Conservation (phyloP, 2,329 filamentous ascomycete genomes). For the Sphaerulina vaccinii region DNA sequence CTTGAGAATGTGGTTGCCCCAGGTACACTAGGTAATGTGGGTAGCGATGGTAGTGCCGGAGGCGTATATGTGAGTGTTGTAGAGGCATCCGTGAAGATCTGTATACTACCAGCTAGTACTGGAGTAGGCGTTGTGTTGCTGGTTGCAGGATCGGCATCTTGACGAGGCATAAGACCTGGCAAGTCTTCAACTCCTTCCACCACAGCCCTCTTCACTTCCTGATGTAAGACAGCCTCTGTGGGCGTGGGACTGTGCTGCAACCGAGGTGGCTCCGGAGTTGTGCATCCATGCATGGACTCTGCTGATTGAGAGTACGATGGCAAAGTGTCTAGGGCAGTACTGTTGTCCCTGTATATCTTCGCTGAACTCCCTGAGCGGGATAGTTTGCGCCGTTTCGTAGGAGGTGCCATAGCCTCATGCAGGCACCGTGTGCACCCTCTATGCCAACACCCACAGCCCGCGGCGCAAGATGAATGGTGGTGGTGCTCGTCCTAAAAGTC, state of each 20-base stretch:
- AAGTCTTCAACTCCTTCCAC: conserved; percentile 25
- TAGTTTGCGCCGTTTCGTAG: conserved; percentile 32
- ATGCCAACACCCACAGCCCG: background rate
- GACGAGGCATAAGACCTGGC: conserved; percentile 24
- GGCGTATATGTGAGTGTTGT: conserved; percentile 17
- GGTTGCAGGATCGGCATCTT: conserved; percentile 16
- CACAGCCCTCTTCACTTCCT: conserved; percentile 8
- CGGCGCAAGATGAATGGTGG: background rate
- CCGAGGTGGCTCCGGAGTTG: background rate
- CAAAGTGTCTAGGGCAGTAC: conserved; percentile 13
- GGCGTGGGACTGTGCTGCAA: background rate
- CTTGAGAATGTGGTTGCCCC: conserved; percentile 17
- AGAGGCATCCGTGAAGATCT: conserved; percentile 11
- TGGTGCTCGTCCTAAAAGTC: background rate
- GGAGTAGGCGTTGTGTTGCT: background rate
- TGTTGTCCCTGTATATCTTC: conserved; percentile 18
- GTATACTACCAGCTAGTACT: background rate
- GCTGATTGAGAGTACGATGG: background rate
- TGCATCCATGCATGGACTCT: background rate
- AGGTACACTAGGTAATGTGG: conserved; percentile 14
- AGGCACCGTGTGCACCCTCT: conserved; percentile 11
- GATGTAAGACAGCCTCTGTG: background rate
- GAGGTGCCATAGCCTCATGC: conserved; percentile 33
- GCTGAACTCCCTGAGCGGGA: conserved; percentile 13
- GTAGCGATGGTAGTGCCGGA: conserved; percentile 13